Evolutionary conservation across 495 filamentous ascomycete species (phyloP), one percentile per base, ranked within the genome.

Genomic region (Usnea hakonensis): DNA sequence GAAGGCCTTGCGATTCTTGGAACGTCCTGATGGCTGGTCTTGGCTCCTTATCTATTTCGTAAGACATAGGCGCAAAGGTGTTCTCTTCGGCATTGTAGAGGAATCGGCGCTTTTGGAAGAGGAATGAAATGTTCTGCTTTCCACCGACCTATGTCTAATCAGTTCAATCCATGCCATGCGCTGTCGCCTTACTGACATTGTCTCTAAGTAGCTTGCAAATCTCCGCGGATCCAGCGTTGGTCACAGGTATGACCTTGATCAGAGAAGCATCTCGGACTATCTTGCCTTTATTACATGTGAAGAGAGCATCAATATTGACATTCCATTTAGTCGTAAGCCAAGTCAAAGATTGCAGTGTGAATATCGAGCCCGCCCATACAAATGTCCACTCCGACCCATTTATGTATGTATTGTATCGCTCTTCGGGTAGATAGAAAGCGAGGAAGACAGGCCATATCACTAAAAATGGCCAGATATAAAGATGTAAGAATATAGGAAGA

Each of bases 311-410:
- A 64, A 97, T 78, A 69, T 90, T 85, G 71, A 99, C 90, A 72
- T 87, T 96, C 94, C 94, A 99, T 77, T 97, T 87, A 30, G 94
- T 97, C 77, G 87, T 93, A 62, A 99, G 80, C 95, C 95, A 99
- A 54, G 89, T 77, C 62, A 99, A 81, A 63, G 88, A 84, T 79
- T 99, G 94, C 54, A 84, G 66, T 16, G 92, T 96, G 71, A 95
- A 80, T 69, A 97, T 95, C 36, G 84, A 81, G 64, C 89, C 92
- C 63, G 87, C 80, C 82, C 86, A 99, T 57, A 97, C 90, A 73
- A 96, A 96, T 11, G 95, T 97, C 94, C 94, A 99, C 78, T 99
- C 94, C 66, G 85, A 84, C 28, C 85, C 87, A 58, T 87, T 80
- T 63, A 99, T 92, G 76, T 97, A 86, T 67, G 85, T 88, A 55